phyloP scores from a whole-genome alignment of 371 early-diverging fungal genomes.

The Actinomortierella wolfii region DNA sequence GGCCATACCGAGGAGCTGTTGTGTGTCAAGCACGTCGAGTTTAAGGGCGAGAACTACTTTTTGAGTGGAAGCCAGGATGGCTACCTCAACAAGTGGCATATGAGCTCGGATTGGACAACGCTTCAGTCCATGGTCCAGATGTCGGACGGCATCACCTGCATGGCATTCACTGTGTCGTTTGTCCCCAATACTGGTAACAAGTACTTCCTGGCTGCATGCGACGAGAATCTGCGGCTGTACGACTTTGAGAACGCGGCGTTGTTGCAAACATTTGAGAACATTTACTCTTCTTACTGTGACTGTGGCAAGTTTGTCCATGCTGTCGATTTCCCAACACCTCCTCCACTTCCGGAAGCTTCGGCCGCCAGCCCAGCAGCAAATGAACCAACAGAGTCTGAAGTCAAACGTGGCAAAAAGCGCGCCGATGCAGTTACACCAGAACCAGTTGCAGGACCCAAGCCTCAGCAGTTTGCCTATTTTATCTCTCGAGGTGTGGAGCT shows the following conservation, averaged over 20 bases:
- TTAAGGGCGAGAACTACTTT: constrained; percentile 78
- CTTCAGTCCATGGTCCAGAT: constrained; percentile 63
- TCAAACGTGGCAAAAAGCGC: constrained; percentile 38
- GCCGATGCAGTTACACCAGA: constrained; percentile 12
- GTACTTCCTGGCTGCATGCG: constrained; percentile 88
- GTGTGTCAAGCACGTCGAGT: constrained; percentile 75
- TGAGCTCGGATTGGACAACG: constrained; percentile 75
- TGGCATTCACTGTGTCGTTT: constrained; percentile 93
- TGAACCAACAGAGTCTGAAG: constrained; percentile 11
- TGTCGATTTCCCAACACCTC: constrained; percentile 58
- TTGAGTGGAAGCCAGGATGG: constrained; percentile 94
- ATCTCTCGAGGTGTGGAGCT: constrained; percentile 89
- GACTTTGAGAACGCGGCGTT: constrained; percentile 84
- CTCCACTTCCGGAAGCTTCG: constrained; percentile 23
- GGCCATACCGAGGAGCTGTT: constrained; percentile 90
- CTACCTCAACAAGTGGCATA: constrained; percentile 86
- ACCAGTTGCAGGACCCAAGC: constrained; percentile 15
- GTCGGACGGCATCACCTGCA: constrained; percentile 86
- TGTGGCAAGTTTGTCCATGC: constrained; percentile 81
- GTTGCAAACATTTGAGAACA: constrained; percentile 77
- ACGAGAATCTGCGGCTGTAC: constrained; percentile 83
- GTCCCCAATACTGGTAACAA: constrained; percentile 92
- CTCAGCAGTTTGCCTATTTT: constrained; percentile 70
- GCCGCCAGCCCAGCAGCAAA: constrained; percentile 32
- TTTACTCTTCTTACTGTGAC: constrained; percentile 91